Evolutionary conservation across 805 yeast species (phyloP).

Genomic region (Monosporozyma siamensis): DNA sequence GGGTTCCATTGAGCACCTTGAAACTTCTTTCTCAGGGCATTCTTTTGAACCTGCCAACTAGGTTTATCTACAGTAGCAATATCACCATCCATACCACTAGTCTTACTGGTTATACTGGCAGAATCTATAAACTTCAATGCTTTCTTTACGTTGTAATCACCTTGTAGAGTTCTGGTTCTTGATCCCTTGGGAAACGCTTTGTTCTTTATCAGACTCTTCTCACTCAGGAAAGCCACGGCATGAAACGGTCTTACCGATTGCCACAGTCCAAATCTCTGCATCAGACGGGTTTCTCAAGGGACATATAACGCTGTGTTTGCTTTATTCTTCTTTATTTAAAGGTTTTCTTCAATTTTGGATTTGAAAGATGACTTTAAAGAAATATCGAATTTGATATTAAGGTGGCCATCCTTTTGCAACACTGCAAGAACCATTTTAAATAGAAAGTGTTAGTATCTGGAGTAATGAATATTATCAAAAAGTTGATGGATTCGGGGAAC

Average conservation of each 20-base stretch:
- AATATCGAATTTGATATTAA: too few species aligned
- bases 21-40: slow-evolving; percentile 52
- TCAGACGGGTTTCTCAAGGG: background rate
- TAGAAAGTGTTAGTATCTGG: too few species aligned
- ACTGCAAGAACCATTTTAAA: too few species aligned
- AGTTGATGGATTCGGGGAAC: slow-evolving; percentile 47
- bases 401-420: too few species aligned
- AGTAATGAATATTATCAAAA: slow-evolving; percentile 62
- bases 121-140: background rate
- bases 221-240: too few species aligned
- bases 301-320: too few species aligned
- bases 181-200: background rate
- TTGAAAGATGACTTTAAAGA: too few species aligned
- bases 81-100: too few species aligned
- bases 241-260: slow-evolving; percentile 1
- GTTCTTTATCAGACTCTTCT: too few species aligned
- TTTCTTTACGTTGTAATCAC: background rate
- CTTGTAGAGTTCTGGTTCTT: background rate
- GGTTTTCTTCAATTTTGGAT: too few species aligned
- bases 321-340: too few species aligned
- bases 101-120: background rate
- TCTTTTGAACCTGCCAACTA: slow-evolving; percentile 63
- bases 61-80: too few species aligned
- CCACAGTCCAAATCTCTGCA: background rate
- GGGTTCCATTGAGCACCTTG: slow-evolving; percentile 59